Base-by-base conservation (phyloP, 768 basidiomycete genomes). In the Hygrocybe punicea region DNA sequence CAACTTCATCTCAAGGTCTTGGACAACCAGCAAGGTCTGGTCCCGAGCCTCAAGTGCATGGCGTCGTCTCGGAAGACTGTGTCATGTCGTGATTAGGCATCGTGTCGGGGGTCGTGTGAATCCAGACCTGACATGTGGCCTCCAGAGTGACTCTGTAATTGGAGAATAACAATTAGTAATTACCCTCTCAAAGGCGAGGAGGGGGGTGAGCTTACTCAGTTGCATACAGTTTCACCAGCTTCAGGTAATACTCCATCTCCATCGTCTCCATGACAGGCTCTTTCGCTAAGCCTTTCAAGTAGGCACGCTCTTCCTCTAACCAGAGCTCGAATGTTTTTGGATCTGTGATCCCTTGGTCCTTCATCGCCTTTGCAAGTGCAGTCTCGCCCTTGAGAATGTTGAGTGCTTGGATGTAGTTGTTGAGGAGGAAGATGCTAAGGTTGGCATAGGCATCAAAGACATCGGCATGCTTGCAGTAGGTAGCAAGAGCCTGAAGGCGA, bases 401-500 rank as follows among this genome's bases (percentile, higher is more conserved):
- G 8, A 69, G 57, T 2, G 65, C 69, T 37, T 70, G 67, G 33
- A 57, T 25, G 47, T 70, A 71, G 57, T 71, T 69, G 35, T 67
- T 59, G 34, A 53, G 25, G 10, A 71, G 17, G 40, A 67, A 59
- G 50, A 19, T 57, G 67, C 67, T 65, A 6, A 68, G 60, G 40
- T 57, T 64, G 29, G 51, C 51, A 50, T 63, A 69, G 16, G 60
- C 67, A 19, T 70, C 67, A 50, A 61, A 61, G 44, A 48, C 44
- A 36, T 63, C 62, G 6, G 37, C 58, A 35, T 64, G 57, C 6
- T 33, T 11, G 16, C 58, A 35, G 40, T 40, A 63, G 45, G 55
- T 52, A 10, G 51, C 54, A 49, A 70, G 69, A 3, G 37, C 36
- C 54, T 66, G 69, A 16, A 53, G 58, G 11, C 58, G 58, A 50